Evolutionary conservation across 176 grass and related monocot species (phyloP).

Genomic region (Oryza rufipogon): DNA sequence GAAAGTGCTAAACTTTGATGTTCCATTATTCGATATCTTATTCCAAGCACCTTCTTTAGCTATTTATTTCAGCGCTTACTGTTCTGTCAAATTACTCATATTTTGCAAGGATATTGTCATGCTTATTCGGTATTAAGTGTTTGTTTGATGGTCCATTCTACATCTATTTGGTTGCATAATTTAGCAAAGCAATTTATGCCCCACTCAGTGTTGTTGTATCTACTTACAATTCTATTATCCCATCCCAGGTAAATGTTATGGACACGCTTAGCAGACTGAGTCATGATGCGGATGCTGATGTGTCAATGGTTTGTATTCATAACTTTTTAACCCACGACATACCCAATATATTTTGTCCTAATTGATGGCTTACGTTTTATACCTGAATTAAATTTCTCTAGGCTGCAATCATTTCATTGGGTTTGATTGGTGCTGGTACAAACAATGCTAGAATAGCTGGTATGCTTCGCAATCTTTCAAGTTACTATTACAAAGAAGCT

Average conservation of each 20-base stretch:
- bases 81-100: background rate
- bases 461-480: conserved; percentile 98
- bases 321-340: background rate
- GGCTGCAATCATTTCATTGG: conserved; percentile 91
- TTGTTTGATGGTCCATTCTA: conserved; percentile 6
- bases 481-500: conserved; percentile 99
- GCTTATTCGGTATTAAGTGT: background rate
- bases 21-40: no score
- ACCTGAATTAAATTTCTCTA: conserved; percentile 35
- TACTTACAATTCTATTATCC: conserved; percentile 18
- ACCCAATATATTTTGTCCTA: background rate
- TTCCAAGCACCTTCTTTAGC: background rate
- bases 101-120: background rate
- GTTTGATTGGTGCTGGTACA: conserved; percentile 95
- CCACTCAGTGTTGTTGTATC: background rate
- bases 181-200: background rate
- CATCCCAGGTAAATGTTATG: conserved; percentile 92
- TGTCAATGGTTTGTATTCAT: conserved; percentile 69
- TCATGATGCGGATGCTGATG: conserved; percentile 95
- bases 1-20: no score
- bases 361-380: conserved; percentile 10
- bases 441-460: conserved; percentile 98
- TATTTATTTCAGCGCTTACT: conserved; percentile 11
- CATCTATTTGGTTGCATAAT: background rate
- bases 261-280: conserved; percentile 98